These are phyloP conservation scores for Diaporthe sp. DNA, from an alignment of 2,329 filamentous ascomycete genomes.

Conservation along the genomic window DNA sequence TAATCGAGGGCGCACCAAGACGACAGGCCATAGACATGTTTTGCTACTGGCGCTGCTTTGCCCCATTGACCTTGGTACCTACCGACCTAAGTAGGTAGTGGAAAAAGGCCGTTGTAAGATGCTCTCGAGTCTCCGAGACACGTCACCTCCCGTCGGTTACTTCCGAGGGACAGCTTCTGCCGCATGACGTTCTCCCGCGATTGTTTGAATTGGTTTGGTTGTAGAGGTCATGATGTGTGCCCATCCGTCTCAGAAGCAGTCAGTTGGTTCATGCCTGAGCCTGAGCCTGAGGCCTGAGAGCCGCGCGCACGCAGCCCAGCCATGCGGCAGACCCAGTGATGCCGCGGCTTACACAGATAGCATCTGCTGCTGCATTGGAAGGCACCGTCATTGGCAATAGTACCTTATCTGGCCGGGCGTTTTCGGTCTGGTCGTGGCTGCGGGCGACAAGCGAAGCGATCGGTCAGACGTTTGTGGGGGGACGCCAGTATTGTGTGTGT, in stretches of 20 bases:
- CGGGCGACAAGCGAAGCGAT: constrained; percentile 23
- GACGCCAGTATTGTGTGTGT: neutral
- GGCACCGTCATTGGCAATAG: constrained; percentile 10
- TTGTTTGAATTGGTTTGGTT: neutral
- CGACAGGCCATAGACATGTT: neutral
- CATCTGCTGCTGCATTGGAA: neutral
- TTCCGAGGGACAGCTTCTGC: constrained; percentile 22
- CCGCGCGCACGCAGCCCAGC: constrained; percentile 8
- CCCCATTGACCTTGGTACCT: neutral
- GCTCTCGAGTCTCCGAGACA: constrained; percentile 19
- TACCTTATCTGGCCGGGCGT: constrained; percentile 27
- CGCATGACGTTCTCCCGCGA: constrained; percentile 18
- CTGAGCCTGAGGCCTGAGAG: constrained; percentile 1
- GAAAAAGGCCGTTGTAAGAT: constrained; percentile 5
- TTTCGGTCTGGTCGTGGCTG: neutral
- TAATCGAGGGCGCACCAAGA: constrained; percentile 2
- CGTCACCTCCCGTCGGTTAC: constrained; percentile 34
- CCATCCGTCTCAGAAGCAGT: constrained; percentile 16
- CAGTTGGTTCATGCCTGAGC: neutral
- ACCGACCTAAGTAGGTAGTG: neutral
- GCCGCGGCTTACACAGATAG: neutral
- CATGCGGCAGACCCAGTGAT: neutral
- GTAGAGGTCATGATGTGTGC: constrained; percentile 1
- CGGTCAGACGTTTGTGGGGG: constrained; percentile 19
- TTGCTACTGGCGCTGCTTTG: neutral